Evolutionary conservation across 441 rosid genomes (phyloP), one percentile per base, ranked within the genome.

Genomic region (Biscutella laevigata): DNA sequence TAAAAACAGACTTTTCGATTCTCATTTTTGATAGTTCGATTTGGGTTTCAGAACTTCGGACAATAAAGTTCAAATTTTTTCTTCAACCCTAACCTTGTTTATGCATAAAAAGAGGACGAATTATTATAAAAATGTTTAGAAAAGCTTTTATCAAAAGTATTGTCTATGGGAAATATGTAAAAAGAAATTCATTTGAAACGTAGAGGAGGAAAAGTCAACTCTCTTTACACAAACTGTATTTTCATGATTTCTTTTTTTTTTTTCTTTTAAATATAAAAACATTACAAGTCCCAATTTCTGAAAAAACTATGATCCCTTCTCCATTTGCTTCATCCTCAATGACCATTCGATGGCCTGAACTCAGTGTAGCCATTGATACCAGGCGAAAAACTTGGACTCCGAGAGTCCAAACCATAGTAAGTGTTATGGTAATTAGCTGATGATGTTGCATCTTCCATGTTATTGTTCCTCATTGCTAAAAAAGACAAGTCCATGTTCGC

Each of bases 291-390:
- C 70, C 75, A 41, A 26, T 34, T 12, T 37, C 27, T 32, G 41
- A 37, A 14, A 6, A 15, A 16, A 15, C 2, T 17, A 30, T n/a
- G 10, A 32, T 21, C 26, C 16, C 6, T 36, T 1, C 48, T 41
- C 7, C 42, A 3, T 13, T 30, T 7, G 16, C 27, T 22, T 41
- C 61, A 22, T 15, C 15, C 14, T 50, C 79, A 91, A 32, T 76
- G 92, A 22, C 94, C 91, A 50, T 77, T 88, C 5, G 96, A 82
- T 30, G 96, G 95, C 69, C 86, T 77, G 76, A 61, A 86, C 27
- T 72, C 77, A 5, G 75, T 49, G 64, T 81, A 82, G 24, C 94
- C 84, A 66, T 77, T 84, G 38, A 76, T 72, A 24, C 80, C 78
- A 36, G 77, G 43, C 5, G 86, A 61, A 40, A 34, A 80, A 50